Evolutionary conservation across 1,284 basidiomycete species (phyloP), one percentile per base, ranked within the genome.

Genomic region (Somion occarium): DNA sequence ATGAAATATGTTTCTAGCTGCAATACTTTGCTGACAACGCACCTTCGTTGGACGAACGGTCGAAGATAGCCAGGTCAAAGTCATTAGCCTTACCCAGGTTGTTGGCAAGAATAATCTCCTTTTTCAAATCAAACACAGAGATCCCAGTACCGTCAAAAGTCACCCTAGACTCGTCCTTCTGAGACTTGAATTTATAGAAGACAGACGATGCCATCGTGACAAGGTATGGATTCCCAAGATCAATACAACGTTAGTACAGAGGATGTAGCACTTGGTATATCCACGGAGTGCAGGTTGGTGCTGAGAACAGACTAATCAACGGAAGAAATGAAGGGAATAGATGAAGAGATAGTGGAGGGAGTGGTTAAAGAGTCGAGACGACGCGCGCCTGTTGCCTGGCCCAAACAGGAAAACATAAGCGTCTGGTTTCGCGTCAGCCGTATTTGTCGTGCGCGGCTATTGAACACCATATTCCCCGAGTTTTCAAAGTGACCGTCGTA

Each of bases 131-230:
- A 79, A 98, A 99, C 58, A 99, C 93, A 63, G 93, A 95, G 67
- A 99, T 98, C 58, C 93, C 93, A 57, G 96, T 98, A 63, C 96
- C 96, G 68, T 99, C 96, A 74, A 99, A 98, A 53, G 92, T 89
- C 70, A 98, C 86, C 66, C 93, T 81, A 56, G 93, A 94, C 72
- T 98, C 94, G 72, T 93, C 88, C 75, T 82, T 91, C 68, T 93
- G 90, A 57, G 94, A 95, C 69, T 87, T 92, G 86, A 98, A 99
- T 72, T 91, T 92, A 83, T 98, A 99, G 76, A 97, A 98, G 64
- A 99, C 93, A 69, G 88, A 93, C 63, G 92, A 94, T 64, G 88
- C 80, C 93, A 95, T 96, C 68, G 30, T 48, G 49, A 61, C 53
- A 63, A 58, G 57, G 44, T 59, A 67, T 67, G 58, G 60, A 67